Base-by-base conservation (phyloP, 345 rosid genomes). In the Bruguiera parviflora region DNA sequence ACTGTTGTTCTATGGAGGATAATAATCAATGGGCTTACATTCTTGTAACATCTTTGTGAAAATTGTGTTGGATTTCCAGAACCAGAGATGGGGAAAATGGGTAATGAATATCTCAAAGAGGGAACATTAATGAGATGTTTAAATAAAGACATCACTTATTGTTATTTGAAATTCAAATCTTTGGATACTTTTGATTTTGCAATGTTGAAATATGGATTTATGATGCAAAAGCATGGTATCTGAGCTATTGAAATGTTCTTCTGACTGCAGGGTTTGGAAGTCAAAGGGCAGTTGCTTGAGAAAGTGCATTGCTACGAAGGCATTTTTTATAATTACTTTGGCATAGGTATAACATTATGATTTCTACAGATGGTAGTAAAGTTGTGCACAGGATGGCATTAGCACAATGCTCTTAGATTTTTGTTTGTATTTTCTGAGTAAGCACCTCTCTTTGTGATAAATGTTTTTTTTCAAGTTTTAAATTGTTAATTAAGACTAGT, bases 301-400 rank as follows among this genome's bases (percentile, higher is more conserved):
- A 77, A 81, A 39, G 66, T 70, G 49, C 82, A 73, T 31, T 84
- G 85, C 65, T 85, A 87, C 65, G 92, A 84, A 77, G 94, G 98
- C 80, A 96, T 92, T 25, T 92, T 95, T 69, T 90, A 92, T 76
- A 95, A 90, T 79, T 92, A 95, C 79, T 95, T 86, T 73, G 90
- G 99, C 76, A 83, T 92, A 76, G 99, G 97, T 91, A 80, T 72
- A 67, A 29, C 64, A 33, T 21, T 19, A 69, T 29, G 53, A 63
- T n/a, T 6, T 67, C 46, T 32, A 32, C 32, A 61, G 70, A 46
- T 58, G 27, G 29, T 35, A 6, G 11, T 27, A 61, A 55, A 20
- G 33, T 59, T 20, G 0, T 61, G 25, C 33, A 24, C 51, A 13
- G 4, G n/a, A 37, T 8, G 53, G 32, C 47, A 56, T 46, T 67